phyloP scores from a whole-genome alignment of 768 basidiomycete genomes.

The Podaxis sp. region DNA sequence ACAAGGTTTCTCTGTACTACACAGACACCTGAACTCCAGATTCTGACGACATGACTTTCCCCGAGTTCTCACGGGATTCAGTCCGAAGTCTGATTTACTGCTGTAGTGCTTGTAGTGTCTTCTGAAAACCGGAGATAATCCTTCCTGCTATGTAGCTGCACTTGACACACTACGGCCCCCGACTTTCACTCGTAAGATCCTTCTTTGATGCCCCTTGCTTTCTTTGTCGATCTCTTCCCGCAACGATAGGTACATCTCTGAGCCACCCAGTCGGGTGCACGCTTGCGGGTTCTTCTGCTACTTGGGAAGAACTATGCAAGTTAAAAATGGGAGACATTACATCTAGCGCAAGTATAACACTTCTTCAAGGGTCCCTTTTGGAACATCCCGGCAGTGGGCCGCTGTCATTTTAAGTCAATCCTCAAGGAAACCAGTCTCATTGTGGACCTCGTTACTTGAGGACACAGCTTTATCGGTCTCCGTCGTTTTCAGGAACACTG shows the following conservation, averaged over 20 bases:
- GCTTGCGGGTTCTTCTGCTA: background rate
- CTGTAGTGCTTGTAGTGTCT: background rate
- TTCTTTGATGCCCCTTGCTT: background rate
- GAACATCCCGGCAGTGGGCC: background rate
- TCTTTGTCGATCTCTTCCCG: background rate
- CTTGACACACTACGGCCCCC: background rate
- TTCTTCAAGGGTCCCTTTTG: background rate
- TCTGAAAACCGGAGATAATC: background rate
- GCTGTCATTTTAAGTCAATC: too few relatives aligned
- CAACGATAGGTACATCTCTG: background rate
- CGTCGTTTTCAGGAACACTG: constrained; percentile 1
- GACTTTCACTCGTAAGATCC: background rate
- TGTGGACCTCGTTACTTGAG: background rate
- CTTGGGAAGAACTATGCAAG: background rate
- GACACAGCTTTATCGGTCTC: background rate
- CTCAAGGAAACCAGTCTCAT: too few relatives aligned
- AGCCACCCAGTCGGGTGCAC: background rate
- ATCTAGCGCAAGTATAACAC: background rate
- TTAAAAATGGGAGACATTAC: background rate
- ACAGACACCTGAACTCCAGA: background rate
- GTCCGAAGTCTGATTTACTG: constrained; percentile 5
- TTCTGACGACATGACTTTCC: background rate
- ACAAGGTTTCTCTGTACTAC: background rate
- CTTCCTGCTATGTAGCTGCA: background rate
- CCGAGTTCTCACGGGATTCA: background rate